Evolutionary conservation across 108 stramenopile species (phyloP).

Genomic region (Nitzschia sp.): DNA sequence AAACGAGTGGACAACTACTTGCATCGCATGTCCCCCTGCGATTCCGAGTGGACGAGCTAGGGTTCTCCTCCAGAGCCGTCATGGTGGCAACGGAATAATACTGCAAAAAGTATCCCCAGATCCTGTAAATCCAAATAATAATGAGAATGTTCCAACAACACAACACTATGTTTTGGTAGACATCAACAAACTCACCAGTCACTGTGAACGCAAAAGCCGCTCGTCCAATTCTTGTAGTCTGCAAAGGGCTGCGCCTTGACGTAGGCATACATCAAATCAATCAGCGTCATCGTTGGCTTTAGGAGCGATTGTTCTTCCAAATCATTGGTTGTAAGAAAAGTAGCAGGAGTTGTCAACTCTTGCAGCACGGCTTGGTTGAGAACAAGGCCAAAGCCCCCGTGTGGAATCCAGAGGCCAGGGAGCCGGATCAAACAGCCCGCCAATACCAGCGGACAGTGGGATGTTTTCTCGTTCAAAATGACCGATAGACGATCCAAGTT

Average conservation of each 20-base stretch:
- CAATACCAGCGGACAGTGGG: background rate
- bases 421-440: background rate
- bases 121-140: too few relatives aligned
- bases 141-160: too few relatives aligned
- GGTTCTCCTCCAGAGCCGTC: too few relatives aligned
- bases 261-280: background rate
- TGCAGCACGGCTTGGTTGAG: background rate
- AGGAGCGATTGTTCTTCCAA: background rate
- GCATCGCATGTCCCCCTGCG: background rate
- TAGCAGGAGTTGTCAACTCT: background rate
- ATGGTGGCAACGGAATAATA: too few relatives aligned
- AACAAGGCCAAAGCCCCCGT: background rate
- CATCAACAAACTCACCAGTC: background rate
- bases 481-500: background rate
- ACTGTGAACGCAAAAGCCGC: background rate
- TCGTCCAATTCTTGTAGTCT: background rate
- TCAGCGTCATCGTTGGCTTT: background rate
- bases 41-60: background rate
- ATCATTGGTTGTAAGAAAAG: background rate
- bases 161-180: too few relatives aligned
- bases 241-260: background rate
- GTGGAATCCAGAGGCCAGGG: background rate
- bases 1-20: background rate
- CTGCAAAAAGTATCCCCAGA: too few relatives aligned
- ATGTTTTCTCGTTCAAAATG: background rate